Percentiles rank a stretch among this genome's conserved stretches.
These are phyloP conservation scores for Xylariaceae sp. DNA, from an alignment of 2,329 filamentous ascomycete species.

Conservation along the genomic window DNA sequence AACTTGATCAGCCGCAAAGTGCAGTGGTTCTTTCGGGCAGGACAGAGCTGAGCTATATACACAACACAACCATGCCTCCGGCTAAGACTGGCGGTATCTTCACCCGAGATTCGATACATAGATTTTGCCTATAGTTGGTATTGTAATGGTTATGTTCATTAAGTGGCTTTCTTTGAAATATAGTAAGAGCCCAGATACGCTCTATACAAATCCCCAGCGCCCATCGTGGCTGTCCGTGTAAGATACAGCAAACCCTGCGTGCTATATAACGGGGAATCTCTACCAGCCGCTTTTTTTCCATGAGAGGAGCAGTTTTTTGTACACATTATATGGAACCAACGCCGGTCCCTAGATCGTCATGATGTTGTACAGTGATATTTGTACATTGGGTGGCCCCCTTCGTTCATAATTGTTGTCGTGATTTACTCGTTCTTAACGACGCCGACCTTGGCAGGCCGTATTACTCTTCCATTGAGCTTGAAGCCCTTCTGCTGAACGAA, in stretches of 20 bases:
- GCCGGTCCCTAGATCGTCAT: conserved; percentile 15
- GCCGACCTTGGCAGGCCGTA: conserved; percentile 92
- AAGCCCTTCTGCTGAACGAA: conserved; percentile 95
- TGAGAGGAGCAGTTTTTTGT: conserved; percentile 28
- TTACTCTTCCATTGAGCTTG: conserved; percentile 81
- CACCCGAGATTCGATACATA: too few species aligned
- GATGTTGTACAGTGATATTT: conserved; percentile 16
- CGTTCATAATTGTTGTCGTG: conserved; percentile 5
- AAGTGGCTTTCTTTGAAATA: too few species aligned
- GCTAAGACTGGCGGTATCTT: too few species aligned
- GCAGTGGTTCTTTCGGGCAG: too few species aligned
- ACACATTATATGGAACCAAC: conserved; percentile 23
- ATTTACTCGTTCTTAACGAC: conserved; percentile 72
- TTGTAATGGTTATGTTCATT: too few species aligned
- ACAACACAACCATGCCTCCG: too few species aligned
- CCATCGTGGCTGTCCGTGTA: conserved; percentile 8
- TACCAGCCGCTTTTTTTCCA: conserved; percentile 21
- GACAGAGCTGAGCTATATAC: too few species aligned
- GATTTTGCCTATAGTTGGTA: too few species aligned
- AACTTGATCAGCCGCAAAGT: too few species aligned
- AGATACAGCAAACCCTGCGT: conserved; percentile 6
- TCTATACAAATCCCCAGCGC: conserved; percentile 10
- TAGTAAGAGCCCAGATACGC: conserved; percentile 7
- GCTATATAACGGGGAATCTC: conserved; percentile 11
- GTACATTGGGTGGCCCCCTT: conserved; percentile 18